Evolutionary conservation across 129 eudicot species (phyloP), one percentile per base, ranked within the genome.

Genomic region (Calendula officinalis): DNA sequence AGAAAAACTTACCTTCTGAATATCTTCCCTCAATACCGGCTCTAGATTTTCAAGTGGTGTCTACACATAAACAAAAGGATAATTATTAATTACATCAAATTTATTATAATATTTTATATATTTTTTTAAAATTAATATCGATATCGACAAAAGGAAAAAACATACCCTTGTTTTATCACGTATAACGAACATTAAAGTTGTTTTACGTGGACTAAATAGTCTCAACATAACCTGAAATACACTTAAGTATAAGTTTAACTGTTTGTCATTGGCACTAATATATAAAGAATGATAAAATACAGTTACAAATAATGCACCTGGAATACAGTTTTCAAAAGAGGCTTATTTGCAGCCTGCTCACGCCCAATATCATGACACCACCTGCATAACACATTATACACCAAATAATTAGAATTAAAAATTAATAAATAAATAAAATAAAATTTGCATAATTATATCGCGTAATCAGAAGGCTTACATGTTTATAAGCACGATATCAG

Each of bases 131-230:
- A 41, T 34, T 10, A 3, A 27, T 6, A 34, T 42, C 34, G 14
- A 17, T 33, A 32, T 43, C 16, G 10, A 41, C 22, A 51, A 37
- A 43, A 33, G 55, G 13, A 34, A 12, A 46, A 4, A 69, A 79
- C 88, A 34, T 84, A 92, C 99, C 89, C 95, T 81, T 56, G 99
- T 88, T 80, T 94, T 94, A 76, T 94, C 99, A 67, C 99, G 99
- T 59, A 94, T 94, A 47, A 94, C 96, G 65, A 92, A 92, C 96
- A 88, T 74, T 72, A 92, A 84, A 36, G 99, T 92, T 57, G 99
- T 92, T 77, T 88, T 94, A 39, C 99, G 99, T 53, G 99, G 99
- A 78, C 99, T 94, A 68, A 94, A 94, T 66, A 94, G 84, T 68
- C 99, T 83, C 89, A 94, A 84, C 99, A 94, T 94, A 66, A 86